phyloP scores from a whole-genome alignment of 2,329 filamentous ascomycete genomes.

The Aschersonia sp. region DNA sequence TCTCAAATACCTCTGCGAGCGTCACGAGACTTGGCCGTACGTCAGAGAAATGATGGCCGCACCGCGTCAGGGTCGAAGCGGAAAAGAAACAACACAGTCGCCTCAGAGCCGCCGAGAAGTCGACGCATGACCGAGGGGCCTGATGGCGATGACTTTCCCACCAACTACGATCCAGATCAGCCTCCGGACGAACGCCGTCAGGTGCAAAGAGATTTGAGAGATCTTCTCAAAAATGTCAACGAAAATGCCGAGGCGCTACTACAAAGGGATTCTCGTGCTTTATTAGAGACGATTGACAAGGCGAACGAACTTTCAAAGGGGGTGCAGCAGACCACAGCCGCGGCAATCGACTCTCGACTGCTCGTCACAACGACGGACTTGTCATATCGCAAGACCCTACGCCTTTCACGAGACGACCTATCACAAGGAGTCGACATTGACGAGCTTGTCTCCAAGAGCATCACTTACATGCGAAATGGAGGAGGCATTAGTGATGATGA shows the following conservation, averaged over 20 bases:
- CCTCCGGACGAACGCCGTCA: constrained; percentile 56
- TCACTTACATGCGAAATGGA: constrained; percentile 69
- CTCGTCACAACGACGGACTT: constrained; percentile 71
- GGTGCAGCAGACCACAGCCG: constrained; percentile 81
- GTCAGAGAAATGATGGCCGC: constrained; percentile 10
- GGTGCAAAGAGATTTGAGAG: constrained; percentile 55
- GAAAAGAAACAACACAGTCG: constrained; percentile 14
- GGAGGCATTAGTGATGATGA: constrained; percentile 37
- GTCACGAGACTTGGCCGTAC: constrained; percentile 10
- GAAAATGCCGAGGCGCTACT: constrained; percentile 66
- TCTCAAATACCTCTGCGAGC: constrained; percentile 1
- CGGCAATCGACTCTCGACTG: constrained; percentile 77
- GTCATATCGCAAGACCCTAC: constrained; percentile 62
- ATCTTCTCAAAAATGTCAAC: constrained; percentile 41
- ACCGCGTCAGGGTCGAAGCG: constrained; percentile 14
- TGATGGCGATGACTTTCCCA: constrained; percentile 11
- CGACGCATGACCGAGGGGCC: constrained; percentile 7
- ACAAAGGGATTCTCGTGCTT: constrained; percentile 45
- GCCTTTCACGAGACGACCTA: constrained; percentile 57
- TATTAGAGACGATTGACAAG: constrained; percentile 50
- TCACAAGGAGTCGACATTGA: constrained; percentile 74
- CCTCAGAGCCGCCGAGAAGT: constrained; percentile 10
- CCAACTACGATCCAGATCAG: constrained; percentile 72
- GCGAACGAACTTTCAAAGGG: constrained; percentile 51
- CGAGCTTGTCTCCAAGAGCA: constrained; percentile 82